These are phyloP conservation scores for Pichia nanzhaoensis DNA, from an alignment of 805 yeast species.

Conservation along the genomic window DNA sequence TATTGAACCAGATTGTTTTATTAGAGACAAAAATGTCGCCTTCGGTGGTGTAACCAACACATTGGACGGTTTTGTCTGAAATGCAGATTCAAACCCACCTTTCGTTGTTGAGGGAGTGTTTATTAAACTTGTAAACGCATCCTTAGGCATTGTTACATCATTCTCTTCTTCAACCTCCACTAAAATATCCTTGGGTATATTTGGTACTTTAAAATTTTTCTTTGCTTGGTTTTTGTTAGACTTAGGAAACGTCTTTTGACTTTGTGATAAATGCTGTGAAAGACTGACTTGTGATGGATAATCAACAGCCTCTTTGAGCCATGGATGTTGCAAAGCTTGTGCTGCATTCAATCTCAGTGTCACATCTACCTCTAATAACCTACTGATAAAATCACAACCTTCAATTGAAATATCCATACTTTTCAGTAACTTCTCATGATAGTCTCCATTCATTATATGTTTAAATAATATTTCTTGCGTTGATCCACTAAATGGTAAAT, in stretches of 20 bases:
- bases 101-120: background rate
- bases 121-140: background rate
- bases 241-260: background rate
- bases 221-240: background rate
- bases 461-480: slow-evolving; percentile 81
- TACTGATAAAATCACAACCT: slow-evolving; percentile 66
- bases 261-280: slow-evolving; percentile 40
- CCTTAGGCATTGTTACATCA: background rate
- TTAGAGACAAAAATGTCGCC: slow-evolving; percentile 32
- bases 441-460: slow-evolving; percentile 71
- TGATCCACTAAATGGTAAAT: slow-evolving; percentile 88
- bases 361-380: slow-evolving; percentile 74
- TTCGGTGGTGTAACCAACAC: slow-evolving; percentile 1
- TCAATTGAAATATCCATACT: slow-evolving; percentile 53
- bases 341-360: slow-evolving; percentile 62
- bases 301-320: slow-evolving; percentile 49
- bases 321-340: slow-evolving; percentile 70
- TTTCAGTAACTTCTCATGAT: slow-evolving; percentile 67
- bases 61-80: too few relatives aligned
- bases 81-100: too few relatives aligned
- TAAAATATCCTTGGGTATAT: slow-evolving; percentile 6
- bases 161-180: background rate
- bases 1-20: slow-evolving; percentile 57
- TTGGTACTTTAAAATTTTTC: slow-evolving; percentile 12
- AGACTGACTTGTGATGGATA: slow-evolving; percentile 42